Conservation (phyloP, 306 rosid species). For the Dalbergia oliveri region DNA sequence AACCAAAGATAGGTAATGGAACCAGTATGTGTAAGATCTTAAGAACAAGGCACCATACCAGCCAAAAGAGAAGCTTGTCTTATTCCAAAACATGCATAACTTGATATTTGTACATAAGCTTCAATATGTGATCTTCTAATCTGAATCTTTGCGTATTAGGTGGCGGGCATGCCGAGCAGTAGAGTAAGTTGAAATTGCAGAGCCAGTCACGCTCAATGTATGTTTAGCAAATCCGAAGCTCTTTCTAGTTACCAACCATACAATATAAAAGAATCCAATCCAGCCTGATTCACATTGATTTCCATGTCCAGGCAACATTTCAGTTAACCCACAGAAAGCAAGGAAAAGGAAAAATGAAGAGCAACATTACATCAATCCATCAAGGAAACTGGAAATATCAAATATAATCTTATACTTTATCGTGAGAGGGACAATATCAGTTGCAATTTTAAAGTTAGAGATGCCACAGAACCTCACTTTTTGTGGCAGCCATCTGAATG, state of each 20-base stretch:
- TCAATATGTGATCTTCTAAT: slow-evolving; percentile 36
- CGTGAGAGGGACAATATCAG: slow-evolving; percentile 13
- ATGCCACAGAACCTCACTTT: slow-evolving; percentile 7
- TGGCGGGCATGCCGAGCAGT: slow-evolving; percentile 56
- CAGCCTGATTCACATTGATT: slow-evolving; percentile 69
- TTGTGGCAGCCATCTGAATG: neutral
- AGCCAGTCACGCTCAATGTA: slow-evolving; percentile 66
- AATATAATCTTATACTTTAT: slow-evolving; percentile 15
- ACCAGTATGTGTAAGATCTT: slow-evolving; percentile 40
- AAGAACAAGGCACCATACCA: slow-evolving; percentile 35
- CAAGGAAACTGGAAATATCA: slow-evolving; percentile 28
- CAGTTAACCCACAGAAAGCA: slow-evolving; percentile 10
- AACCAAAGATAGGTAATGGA: slow-evolving; percentile 32
- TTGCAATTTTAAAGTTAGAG: slow-evolving; percentile 30
- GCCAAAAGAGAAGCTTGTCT: slow-evolving; percentile 32
- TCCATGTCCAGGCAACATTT: slow-evolving; percentile 44
- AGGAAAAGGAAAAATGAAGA: neutral
- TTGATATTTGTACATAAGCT: slow-evolving; percentile 48
- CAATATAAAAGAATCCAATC: slow-evolving; percentile 79
- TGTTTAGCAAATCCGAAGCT: slow-evolving; percentile 72
- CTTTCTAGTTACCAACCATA: slow-evolving; percentile 75
- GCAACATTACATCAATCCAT: slow-evolving; percentile 24
- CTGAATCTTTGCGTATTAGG: slow-evolving; percentile 40
- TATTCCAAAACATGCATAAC: slow-evolving; percentile 34
- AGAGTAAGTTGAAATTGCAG: slow-evolving; percentile 73